Conservation (phyloP, 1,284 basidiomycete genomes). For the Hemileia vastatrix region DNA sequence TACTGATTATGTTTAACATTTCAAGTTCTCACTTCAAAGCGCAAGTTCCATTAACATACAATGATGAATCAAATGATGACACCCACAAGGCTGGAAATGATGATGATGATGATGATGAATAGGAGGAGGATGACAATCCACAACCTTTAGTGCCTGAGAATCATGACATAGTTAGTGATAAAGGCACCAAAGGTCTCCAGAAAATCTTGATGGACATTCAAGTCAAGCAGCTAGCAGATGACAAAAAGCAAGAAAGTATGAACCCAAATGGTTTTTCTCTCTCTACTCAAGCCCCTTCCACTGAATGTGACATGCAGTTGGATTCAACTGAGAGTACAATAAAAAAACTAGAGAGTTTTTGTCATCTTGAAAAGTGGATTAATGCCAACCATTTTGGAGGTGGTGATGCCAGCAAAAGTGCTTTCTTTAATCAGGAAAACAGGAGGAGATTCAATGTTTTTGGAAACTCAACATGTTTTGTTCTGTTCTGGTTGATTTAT, state of each 20-base stretch:
- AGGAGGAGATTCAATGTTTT: constrained; percentile 15
- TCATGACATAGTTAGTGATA: too few species aligned
- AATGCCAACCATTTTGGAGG: not conserved
- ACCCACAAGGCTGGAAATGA: constrained; percentile 9
- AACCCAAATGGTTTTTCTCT: too few species aligned
- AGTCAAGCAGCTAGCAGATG: too few species aligned
- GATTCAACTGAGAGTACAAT: too few species aligned
- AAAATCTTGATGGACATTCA: too few species aligned
- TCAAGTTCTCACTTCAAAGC: constrained; percentile 11
- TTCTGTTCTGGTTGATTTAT: constrained; percentile 13
- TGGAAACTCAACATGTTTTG: constrained; percentile 18
- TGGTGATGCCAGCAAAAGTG: not conserved
- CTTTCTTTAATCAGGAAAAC: not conserved
- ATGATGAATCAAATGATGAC: constrained; percentile 17
- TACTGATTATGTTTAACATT: constrained; percentile 19
- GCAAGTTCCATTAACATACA: constrained; percentile 21
- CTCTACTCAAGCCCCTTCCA: too few species aligned
- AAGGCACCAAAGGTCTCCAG: too few species aligned
- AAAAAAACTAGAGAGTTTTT: too few species aligned
- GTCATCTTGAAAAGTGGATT: constrained; percentile 13
- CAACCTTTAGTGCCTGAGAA: too few species aligned
- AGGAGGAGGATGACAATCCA: too few species aligned
- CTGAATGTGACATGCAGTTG: too few species aligned
- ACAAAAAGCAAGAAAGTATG: too few species aligned
- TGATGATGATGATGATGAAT: not conserved